A percentile compares a stretch with the other conserved stretches of the same genome.
These are phyloP conservation scores for Chrysosporium keratinophilum DNA, from an alignment of 2,329 filamentous ascomycete genomes.

Conservation along the genomic window DNA sequence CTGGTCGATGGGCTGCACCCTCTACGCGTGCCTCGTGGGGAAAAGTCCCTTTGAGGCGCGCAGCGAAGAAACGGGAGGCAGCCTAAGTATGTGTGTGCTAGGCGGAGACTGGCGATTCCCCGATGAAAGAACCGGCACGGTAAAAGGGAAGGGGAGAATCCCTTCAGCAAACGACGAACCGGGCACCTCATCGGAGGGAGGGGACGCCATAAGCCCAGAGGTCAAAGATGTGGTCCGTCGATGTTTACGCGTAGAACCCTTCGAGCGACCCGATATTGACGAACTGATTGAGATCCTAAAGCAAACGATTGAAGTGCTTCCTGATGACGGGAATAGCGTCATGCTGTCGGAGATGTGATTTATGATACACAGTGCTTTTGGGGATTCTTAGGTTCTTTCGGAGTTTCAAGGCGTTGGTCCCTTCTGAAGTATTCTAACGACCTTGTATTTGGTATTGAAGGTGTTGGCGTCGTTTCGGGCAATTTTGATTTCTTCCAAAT, in stretches of 20 bases:
- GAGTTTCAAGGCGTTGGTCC: neutral
- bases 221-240: slow-evolving; percentile 80
- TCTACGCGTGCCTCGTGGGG: slow-evolving; percentile 91
- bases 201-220: slow-evolving; percentile 55
- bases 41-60: slow-evolving; percentile 96
- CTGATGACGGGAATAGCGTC: slow-evolving; percentile 1
- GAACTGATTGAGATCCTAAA: slow-evolving; percentile 74
- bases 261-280: slow-evolving; percentile 76
- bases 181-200: slow-evolving; percentile 18
- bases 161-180: slow-evolving; percentile 24
- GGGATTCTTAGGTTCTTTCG: neutral
- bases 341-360: neutral
- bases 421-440: neutral
- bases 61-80: slow-evolving; percentile 90
- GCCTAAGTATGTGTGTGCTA: slow-evolving; percentile 80
- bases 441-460: neutral
- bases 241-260: slow-evolving; percentile 78
- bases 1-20: slow-evolving; percentile 94
- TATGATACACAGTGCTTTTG: neutral
- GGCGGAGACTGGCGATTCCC: slow-evolving; percentile 96
- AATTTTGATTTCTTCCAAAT: neutral
- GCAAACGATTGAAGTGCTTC: slow-evolving; percentile 48
- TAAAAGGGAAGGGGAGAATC: slow-evolving; percentile 47
- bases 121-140: slow-evolving; percentile 60
- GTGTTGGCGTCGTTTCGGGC: neutral